Conservation (phyloP, 2,329 filamentous ascomycete genomes). For the Pseudopyrenochaeta lycopersici region DNA sequence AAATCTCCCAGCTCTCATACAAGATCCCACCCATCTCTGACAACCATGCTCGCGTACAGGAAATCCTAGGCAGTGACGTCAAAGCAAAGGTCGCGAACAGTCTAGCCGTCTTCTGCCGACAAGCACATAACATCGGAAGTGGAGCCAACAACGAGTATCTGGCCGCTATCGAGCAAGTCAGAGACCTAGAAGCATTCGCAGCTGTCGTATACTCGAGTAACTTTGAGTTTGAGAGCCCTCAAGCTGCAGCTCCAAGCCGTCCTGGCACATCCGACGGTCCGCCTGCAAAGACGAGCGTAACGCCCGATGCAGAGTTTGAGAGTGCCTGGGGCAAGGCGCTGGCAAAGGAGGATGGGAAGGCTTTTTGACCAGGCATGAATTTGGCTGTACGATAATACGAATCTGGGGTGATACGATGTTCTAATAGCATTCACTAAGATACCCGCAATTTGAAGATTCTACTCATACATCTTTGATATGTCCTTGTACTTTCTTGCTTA, state of each 20-base stretch:
- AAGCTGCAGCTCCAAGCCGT: constrained; percentile 25
- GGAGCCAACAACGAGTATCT: constrained; percentile 59
- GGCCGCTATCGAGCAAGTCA: constrained; percentile 76
- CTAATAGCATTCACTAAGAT: constrained; percentile 19
- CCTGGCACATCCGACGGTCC: constrained; percentile 59
- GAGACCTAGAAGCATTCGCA: constrained; percentile 82
- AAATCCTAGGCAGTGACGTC: constrained; percentile 60
- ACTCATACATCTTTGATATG: neutral
- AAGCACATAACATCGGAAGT: constrained; percentile 89
- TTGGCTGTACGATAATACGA: constrained; percentile 6
- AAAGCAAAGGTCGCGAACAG: constrained; percentile 85
- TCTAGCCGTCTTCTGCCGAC: constrained; percentile 86
- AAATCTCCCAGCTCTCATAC: constrained; percentile 81
- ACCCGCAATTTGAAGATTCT: constrained; percentile 25
- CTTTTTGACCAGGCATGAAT: constrained; percentile 8
- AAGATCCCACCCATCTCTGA: constrained; percentile 64
- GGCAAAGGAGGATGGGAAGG: constrained; percentile 53
- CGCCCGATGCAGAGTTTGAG: constrained; percentile 71
- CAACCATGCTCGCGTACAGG: constrained; percentile 56
- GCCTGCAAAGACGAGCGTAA: constrained; percentile 24
- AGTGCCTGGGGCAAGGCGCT: constrained; percentile 74
- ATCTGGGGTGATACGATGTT: constrained; percentile 1
- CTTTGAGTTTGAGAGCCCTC: constrained; percentile 64
- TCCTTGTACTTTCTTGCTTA: neutral
- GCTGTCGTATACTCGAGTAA: constrained; percentile 90